Evolutionary conservation across 257 asterid genomes (phyloP).

Genomic region (Coffea canephora): DNA sequence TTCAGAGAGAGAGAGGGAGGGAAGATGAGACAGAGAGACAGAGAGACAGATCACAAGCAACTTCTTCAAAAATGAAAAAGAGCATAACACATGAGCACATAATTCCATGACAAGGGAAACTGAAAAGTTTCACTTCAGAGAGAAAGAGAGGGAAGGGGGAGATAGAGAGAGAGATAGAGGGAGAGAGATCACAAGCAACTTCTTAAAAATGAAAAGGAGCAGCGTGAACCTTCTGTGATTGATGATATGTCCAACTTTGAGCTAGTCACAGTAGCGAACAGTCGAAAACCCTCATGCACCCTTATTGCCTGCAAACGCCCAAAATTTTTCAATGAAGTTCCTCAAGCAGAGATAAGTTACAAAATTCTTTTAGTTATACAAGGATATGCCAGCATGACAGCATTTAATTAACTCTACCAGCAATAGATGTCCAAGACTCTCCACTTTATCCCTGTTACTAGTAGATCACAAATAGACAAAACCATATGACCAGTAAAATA

Average conservation of each 20-base stretch:
- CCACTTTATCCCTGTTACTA: background rate
- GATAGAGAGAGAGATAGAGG: too few species aligned
- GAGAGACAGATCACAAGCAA: background rate
- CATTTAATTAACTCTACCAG: background rate
- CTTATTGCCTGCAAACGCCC: conserved; percentile 60
- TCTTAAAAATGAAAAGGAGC: background rate
- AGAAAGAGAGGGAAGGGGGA: background rate
- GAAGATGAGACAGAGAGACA: too few species aligned
- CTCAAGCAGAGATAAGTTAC: conserved; percentile 6
- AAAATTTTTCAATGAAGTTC: background rate
- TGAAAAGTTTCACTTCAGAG: background rate
- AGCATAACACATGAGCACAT: background rate
- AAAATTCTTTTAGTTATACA: too few species aligned
- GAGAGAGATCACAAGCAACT: background rate
- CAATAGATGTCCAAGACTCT: background rate
- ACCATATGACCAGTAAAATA: background rate
- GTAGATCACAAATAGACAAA: background rate
- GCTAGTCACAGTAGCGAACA: conserved; percentile 82
- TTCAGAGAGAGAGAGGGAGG: background rate
- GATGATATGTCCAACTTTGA: conserved; percentile 57
- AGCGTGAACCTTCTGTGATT: conserved; percentile 53
- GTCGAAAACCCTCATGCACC: conserved; percentile 70
- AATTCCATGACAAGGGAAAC: background rate
- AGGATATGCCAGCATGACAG: background rate
- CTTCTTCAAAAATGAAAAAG: too few species aligned